Percentiles rank a stretch among this genome's conserved stretches.
Evolutionary conservation across 106 monocot genomes (phyloP).

Genomic region (Phalaenopsis aphrodite): DNA sequence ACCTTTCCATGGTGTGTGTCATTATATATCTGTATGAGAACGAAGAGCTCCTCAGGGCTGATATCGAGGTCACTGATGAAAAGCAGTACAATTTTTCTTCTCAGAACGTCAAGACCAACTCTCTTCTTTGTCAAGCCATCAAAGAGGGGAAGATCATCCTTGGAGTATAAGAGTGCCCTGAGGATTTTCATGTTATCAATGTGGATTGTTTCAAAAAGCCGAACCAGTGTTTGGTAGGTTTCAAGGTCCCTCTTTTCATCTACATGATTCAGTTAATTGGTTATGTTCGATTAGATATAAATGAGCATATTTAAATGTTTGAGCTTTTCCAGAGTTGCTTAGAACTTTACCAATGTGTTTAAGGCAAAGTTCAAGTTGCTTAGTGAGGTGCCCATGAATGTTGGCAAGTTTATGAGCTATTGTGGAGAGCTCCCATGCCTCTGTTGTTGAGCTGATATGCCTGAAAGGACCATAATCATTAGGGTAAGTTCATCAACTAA

Average conservation of each 20-base stretch:
- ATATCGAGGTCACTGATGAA: slow-evolving; percentile 65
- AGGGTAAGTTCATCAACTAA: no score
- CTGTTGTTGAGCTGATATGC: slow-evolving; percentile 45
- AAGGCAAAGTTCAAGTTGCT: slow-evolving; percentile 42
- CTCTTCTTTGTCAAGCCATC: slow-evolving; percentile 55
- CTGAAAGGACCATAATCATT: slow-evolving; percentile 18
- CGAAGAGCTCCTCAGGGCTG: slow-evolving; percentile 57
- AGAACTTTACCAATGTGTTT: slow-evolving; percentile 38
- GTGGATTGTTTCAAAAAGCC: slow-evolving; percentile 54
- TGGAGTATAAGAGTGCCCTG: slow-evolving; percentile 43
- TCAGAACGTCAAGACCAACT: slow-evolving; percentile 44
- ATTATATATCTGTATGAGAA: slow-evolving; percentile 62
- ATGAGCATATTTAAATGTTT: neutral
- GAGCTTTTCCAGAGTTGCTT: neutral
- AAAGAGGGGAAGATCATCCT: slow-evolving; percentile 55
- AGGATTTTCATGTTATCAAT: slow-evolving; percentile 86
- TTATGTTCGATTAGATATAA: neutral
- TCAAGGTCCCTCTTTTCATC: slow-evolving; percentile 59
- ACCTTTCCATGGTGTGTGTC: slow-evolving; percentile 50
- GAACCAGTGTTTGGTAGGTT: slow-evolving; percentile 44
- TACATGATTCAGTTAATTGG: slow-evolving; percentile 15
- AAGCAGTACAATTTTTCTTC: slow-evolving; percentile 70
- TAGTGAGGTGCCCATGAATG: slow-evolving; percentile 58
- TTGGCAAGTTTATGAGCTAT: slow-evolving; percentile 64
- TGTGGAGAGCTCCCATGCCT: slow-evolving; percentile 85